Evolutionary conservation across 202 grass and related monocot species (phyloP), one percentile per base, ranked within the genome.

Genomic region (Eragrostis tef): DNA sequence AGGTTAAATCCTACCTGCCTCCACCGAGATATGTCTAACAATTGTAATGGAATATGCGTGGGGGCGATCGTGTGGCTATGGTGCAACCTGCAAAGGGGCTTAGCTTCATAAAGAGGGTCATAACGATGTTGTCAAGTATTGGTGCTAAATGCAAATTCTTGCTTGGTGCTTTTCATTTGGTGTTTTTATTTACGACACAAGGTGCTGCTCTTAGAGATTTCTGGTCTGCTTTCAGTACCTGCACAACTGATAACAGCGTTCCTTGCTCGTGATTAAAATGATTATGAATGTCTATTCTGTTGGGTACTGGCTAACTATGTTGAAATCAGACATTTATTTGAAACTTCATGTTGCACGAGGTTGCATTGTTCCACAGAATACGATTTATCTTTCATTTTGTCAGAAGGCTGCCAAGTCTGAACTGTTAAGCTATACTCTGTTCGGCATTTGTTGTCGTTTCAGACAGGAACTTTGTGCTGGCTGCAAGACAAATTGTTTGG

Each of bases 301-400:
- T 44, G 75, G 24, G 12, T 89, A 45, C 65, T 31, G 44, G 9
- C 44, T 15, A 69, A 52, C 42, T 22, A 44, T 58, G 25, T 64
- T 73, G 22, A 39, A 84, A 13, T 26, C 0, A 34, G 39, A 0
- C n/a, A 24, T 79, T 73, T 22, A 43, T 66, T 59, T 57, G 3
- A 11, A 73, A 5, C 41, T 24, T 41, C 57, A 41, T 65, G 62
- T 62, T 58, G 5, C 10, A 13, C 3, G 26, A 10, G 4, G 8
- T 65, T 67, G 60, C 34, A 39, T 51, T 70, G 14, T 21, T 12
- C 0, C 10, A 49, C 14, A 67, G 0, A 63, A 8, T 71, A 59
- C 20, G 15, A 24, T 48, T 68, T 29, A 0, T 9, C 22, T 56
- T 75, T 70, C 46, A 21, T 62, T 49, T 34, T 5, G 17, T 13